These are phyloP conservation scores for Lycium barbarum DNA, from an alignment of 257 asterid genomes.

Conservation along the genomic window DNA sequence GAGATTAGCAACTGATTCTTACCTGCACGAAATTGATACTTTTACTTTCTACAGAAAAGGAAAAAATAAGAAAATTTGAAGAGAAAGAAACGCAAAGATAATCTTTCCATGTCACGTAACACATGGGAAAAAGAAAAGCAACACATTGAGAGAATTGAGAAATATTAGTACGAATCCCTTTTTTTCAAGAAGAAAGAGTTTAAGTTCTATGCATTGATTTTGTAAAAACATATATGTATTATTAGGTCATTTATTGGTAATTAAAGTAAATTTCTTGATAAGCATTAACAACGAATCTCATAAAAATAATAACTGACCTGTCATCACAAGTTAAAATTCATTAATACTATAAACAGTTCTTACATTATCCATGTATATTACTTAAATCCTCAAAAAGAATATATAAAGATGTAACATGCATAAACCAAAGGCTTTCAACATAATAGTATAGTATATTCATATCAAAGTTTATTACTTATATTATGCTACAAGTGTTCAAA, in stretches of 20 bases:
- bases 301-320: too few relatives aligned
- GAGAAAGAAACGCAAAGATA: not conserved
- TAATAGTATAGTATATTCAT: too few relatives aligned
- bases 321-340: too few relatives aligned
- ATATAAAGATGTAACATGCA: not conserved
- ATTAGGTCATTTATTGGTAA: too few relatives aligned
- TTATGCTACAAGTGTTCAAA: constrained; percentile 22
- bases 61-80: not conserved
- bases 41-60: constrained; percentile 22
- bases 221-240: too few relatives aligned
- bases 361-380: too few relatives aligned
- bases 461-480: not conserved
- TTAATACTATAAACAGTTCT: too few relatives aligned
- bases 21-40: constrained; percentile 26
- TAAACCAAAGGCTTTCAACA: not conserved
- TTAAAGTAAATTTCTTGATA: too few relatives aligned
- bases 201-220: too few relatives aligned
- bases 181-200: not conserved
- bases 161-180: not conserved
- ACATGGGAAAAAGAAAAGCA: not conserved
- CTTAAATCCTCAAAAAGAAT: too few relatives aligned
- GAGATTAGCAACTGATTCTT: constrained; percentile 22
- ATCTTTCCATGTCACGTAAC: not conserved
- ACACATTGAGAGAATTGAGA: not conserved
- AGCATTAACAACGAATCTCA: too few relatives aligned